These are phyloP conservation scores for Ceratocystis cubensis DNA, from an alignment of 2,329 filamentous ascomycete species.

Conservation along the genomic window DNA sequence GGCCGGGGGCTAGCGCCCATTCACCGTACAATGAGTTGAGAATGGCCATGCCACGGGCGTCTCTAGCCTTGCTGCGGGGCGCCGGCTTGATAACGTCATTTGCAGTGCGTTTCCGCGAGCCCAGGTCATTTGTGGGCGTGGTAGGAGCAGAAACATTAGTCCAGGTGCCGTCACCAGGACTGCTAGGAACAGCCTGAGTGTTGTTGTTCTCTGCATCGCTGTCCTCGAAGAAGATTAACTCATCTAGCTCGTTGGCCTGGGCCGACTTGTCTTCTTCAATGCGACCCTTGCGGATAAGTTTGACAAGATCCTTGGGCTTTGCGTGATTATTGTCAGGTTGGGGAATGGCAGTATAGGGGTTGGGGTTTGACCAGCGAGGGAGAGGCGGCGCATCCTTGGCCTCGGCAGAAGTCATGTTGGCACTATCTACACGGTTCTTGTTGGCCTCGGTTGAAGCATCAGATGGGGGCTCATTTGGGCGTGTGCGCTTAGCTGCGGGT, in stretches of 20 bases:
- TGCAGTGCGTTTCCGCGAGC: slow-evolving; percentile 61
- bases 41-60: slow-evolving; percentile 30
- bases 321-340: slow-evolving; percentile 51
- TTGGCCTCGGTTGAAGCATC: slow-evolving; percentile 26
- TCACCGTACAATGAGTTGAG: slow-evolving; percentile 39
- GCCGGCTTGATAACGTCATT: slow-evolving; percentile 54
- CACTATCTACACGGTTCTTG: background rate
- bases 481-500: slow-evolving; percentile 35
- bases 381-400: background rate
- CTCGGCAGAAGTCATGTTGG: background rate
- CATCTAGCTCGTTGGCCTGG: slow-evolving; percentile 49
- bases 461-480: slow-evolving; percentile 30
- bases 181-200: slow-evolving; percentile 14
- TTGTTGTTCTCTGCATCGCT: slow-evolving; percentile 41
- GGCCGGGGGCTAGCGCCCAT: slow-evolving; percentile 38
- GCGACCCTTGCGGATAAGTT: slow-evolving; percentile 81
- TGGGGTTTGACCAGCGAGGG: slow-evolving; percentile 90
- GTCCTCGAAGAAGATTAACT: slow-evolving; percentile 81
- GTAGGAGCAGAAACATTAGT: slow-evolving; percentile 18
- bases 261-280: slow-evolving; percentile 43
- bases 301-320: slow-evolving; percentile 78
- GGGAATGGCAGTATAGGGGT: slow-evolving; percentile 80
- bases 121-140: slow-evolving; percentile 32
- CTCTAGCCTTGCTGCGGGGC: slow-evolving; percentile 36
- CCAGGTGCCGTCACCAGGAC: slow-evolving; percentile 13